These are phyloP conservation scores for Hsuehochloa calcarea DNA, from an alignment of 176 grass and related monocot species.

Conservation along the genomic window DNA sequence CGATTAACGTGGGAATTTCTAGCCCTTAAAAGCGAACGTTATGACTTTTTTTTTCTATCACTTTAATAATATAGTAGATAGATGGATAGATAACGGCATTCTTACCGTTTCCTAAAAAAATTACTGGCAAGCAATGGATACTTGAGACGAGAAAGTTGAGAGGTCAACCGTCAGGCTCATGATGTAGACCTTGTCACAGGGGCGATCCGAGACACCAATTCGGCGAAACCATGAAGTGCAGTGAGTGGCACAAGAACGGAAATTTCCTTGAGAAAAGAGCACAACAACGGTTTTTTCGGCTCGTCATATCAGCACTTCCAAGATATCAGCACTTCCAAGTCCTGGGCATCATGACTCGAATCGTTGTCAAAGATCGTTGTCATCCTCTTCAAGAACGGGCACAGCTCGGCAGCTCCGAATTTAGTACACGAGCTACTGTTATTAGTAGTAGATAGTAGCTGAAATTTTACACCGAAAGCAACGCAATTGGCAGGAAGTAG, in stretches of 20 bases:
- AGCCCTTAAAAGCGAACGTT: no score
- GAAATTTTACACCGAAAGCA: constrained; percentile 14
- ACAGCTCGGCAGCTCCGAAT: not conserved
- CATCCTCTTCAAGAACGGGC: not conserved
- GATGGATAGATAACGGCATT: no score
- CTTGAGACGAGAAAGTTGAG: not conserved
- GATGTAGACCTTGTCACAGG: not conserved
- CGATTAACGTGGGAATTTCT: no score
- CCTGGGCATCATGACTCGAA: not conserved
- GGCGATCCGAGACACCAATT: not conserved
- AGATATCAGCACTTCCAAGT: not conserved
- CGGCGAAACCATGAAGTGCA: not conserved
- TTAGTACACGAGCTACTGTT: constrained; percentile 9
- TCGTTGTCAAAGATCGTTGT: constrained; percentile 22
- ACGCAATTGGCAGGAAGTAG: not conserved
- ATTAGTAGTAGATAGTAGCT: not conserved
- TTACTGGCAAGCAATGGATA: not conserved
- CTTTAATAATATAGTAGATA: no score
- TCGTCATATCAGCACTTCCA: not conserved
- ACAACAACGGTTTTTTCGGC: constrained; percentile 29
- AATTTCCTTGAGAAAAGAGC: constrained; percentile 7
- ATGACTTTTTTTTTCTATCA: no score
- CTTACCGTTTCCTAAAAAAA: no score
- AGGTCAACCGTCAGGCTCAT: not conserved
- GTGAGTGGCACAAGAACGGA: not conserved